Conservation (phyloP, 2,329 filamentous ascomycete genomes). For the Penicillium sp. region DNA sequence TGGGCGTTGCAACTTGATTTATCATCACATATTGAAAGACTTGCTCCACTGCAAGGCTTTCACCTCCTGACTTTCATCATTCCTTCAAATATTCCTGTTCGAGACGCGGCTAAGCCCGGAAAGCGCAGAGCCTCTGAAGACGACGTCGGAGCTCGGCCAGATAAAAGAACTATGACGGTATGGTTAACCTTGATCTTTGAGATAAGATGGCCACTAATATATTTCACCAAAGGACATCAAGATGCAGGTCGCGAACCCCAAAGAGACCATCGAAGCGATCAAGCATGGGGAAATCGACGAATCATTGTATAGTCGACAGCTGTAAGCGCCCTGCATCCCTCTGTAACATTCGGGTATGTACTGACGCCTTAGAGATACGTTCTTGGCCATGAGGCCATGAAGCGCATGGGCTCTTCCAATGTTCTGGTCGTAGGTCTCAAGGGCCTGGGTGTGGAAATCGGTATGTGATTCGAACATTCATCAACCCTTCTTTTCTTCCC, state of each 20-base stretch:
- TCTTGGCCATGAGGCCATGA: conserved; percentile 83
- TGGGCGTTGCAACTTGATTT: conserved; percentile 28
- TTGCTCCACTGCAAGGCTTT: conserved; percentile 45
- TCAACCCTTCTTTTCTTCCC: neutral
- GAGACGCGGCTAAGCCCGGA: conserved; percentile 49
- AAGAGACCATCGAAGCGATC: conserved; percentile 58
- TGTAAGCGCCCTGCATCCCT: conserved; percentile 36
- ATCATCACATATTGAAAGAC: conserved; percentile 38
- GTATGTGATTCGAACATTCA: conserved; percentile 32
- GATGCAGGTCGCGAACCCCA: conserved; percentile 62
- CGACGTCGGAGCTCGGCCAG: conserved; percentile 47
- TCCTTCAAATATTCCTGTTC: conserved; percentile 44
- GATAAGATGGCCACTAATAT: conserved; percentile 15
- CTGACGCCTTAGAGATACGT: conserved; percentile 53
- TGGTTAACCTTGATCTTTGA: conserved; percentile 19
- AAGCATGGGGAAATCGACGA: conserved; percentile 66
- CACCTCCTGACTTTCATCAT: conserved; percentile 39
- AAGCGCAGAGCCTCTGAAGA: conserved; percentile 53
- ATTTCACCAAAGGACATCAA: conserved; percentile 46
- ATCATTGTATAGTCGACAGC: conserved; percentile 65
- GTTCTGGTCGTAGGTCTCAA: conserved; percentile 88
- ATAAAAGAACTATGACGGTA: conserved; percentile 56
- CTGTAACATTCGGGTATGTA: neutral
- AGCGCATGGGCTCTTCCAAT: conserved; percentile 96
- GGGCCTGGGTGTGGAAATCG: conserved; percentile 91